These are phyloP conservation scores for Sutorius eximius DNA, from an alignment of 1,284 basidiomycete genomes.

Conservation along the genomic window DNA sequence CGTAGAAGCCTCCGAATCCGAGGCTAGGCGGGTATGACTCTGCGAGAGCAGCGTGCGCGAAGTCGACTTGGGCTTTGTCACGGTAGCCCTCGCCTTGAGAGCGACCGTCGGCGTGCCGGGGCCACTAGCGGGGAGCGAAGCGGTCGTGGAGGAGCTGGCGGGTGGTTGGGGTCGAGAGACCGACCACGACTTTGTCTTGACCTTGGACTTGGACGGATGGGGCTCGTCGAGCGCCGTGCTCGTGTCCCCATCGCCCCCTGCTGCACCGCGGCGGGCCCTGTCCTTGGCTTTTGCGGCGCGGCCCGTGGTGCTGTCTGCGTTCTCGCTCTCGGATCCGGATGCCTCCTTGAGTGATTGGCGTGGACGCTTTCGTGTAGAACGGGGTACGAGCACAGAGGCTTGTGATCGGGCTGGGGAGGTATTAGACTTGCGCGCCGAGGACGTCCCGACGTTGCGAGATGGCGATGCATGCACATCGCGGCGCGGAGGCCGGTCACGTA, in stretches of 20 bases:
- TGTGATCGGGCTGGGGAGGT: conserved; percentile 29
- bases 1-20: conserved; percentile 29
- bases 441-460: conserved; percentile 1
- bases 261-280: background rate
- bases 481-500: conserved; percentile 37
- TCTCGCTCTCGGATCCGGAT: conserved; percentile 27
- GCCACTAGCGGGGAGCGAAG: background rate
- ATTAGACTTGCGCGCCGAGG: conserved; percentile 25
- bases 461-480: conserved; percentile 12
- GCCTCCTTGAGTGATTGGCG: conserved; percentile 25
- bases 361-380: conserved; percentile 24
- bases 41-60: conserved; percentile 28
- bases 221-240: conserved; percentile 13
- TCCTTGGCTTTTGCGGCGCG: conserved; percentile 10
- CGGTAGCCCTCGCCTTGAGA: conserved; percentile 1
- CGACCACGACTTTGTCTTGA: conserved; percentile 18
- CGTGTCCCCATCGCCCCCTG: background rate
- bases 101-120: background rate
- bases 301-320: conserved; percentile 3
- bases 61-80: conserved; percentile 17
- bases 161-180: conserved; percentile 7
- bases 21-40: conserved; percentile 13
- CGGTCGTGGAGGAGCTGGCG: conserved; percentile 7
- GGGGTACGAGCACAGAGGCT: conserved; percentile 10
- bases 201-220: conserved; percentile 10